A percentile compares a stretch with the other conserved stretches of the same genome.
Conservation (phyloP, 1,284 basidiomycete species). For the Lignosus rhinocerotis region DNA sequence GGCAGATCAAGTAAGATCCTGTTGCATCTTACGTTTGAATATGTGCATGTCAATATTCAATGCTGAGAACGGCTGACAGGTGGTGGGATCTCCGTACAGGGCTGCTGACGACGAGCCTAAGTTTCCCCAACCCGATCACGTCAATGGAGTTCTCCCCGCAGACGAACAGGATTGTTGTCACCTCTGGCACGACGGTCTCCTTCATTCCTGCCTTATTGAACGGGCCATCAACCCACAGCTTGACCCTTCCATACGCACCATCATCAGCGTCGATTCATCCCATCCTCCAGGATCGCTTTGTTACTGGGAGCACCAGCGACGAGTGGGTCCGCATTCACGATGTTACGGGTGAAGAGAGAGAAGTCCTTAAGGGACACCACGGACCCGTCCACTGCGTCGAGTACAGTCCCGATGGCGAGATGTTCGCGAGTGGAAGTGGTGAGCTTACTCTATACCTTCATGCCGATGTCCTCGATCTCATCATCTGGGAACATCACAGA, state of each 20-base stretch:
- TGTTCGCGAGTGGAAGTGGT: slow-evolving; percentile 96
- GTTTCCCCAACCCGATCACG: slow-evolving; percentile 81
- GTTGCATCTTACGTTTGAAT: no score
- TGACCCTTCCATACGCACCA: slow-evolving; percentile 79
- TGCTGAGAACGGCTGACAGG: slow-evolving; percentile 40
- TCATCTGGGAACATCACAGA: slow-evolving; percentile 5
- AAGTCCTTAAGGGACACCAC: slow-evolving; percentile 96
- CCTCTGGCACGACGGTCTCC: slow-evolving; percentile 88
- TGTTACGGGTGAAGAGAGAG: slow-evolving; percentile 86
- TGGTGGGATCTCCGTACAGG: slow-evolving; percentile 96
- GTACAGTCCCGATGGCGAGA: slow-evolving; percentile 97
- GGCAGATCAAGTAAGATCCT: slow-evolving; percentile 75
- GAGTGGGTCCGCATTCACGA: slow-evolving; percentile 97
- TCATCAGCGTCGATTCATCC: slow-evolving; percentile 95
- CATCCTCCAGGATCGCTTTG: slow-evolving; percentile 83
- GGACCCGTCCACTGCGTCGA: slow-evolving; percentile 94
- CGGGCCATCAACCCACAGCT: slow-evolving; percentile 57
- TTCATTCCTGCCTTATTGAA: slow-evolving; percentile 77
- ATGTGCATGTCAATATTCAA: not conserved
- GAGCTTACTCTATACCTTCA: slow-evolving; percentile 35
- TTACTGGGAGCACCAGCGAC: slow-evolving; percentile 88
- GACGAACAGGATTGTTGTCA: slow-evolving; percentile 86
- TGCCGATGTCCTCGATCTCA: not conserved
- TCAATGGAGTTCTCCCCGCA: slow-evolving; percentile 91
- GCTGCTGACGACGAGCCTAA: slow-evolving; percentile 68